phyloP scores from a whole-genome alignment of 495 filamentous ascomycete species.

The Talaromyces liani region DNA sequence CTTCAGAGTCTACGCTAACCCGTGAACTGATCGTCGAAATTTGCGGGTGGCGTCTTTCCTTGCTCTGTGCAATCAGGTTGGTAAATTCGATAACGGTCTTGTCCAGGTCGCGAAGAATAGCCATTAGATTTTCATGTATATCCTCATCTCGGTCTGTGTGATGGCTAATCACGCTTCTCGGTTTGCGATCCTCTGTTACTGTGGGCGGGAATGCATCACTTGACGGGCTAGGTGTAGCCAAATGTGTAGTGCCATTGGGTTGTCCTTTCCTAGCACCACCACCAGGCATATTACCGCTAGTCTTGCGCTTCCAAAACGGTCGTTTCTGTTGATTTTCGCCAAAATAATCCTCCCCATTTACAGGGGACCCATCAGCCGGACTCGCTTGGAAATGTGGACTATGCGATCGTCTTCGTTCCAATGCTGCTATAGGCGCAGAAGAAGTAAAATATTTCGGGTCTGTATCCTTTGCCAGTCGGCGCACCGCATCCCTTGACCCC shows the following conservation, averaged over 20 bases:
- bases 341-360: slow-evolving; percentile 32
- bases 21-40: slow-evolving; percentile 47
- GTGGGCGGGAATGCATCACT: slow-evolving; percentile 29
- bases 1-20: slow-evolving; percentile 72
- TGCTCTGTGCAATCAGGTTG: slow-evolving; percentile 64
- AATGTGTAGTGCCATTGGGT: slow-evolving; percentile 7
- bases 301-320: slow-evolving; percentile 88
- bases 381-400: slow-evolving; percentile 25
- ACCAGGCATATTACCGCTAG: slow-evolving; percentile 49
- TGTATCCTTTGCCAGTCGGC: slow-evolving; percentile 74
- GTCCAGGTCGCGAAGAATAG: slow-evolving; percentile 76
- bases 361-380: slow-evolving; percentile 12
- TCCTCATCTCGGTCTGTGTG: slow-evolving; percentile 46
- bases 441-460: slow-evolving; percentile 51
- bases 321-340: slow-evolving; percentile 30
- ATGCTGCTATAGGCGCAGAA: slow-evolving; percentile 10
- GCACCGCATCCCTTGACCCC: slow-evolving; percentile 82
- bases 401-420: slow-evolving; percentile 28
- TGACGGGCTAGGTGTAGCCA: slow-evolving; percentile 29
- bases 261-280: slow-evolving; percentile 24
- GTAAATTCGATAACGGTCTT: slow-evolving; percentile 75
- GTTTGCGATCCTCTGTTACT: slow-evolving; percentile 34
- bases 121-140: slow-evolving; percentile 71
- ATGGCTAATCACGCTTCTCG: slow-evolving; percentile 27
- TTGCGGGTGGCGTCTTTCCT: slow-evolving; percentile 59